A percentile compares a stretch with the other conserved stretches of the same genome.
These are phyloP conservation scores for Boechera stricta DNA, from an alignment of 345 rosid genomes.

Conservation along the genomic window DNA sequence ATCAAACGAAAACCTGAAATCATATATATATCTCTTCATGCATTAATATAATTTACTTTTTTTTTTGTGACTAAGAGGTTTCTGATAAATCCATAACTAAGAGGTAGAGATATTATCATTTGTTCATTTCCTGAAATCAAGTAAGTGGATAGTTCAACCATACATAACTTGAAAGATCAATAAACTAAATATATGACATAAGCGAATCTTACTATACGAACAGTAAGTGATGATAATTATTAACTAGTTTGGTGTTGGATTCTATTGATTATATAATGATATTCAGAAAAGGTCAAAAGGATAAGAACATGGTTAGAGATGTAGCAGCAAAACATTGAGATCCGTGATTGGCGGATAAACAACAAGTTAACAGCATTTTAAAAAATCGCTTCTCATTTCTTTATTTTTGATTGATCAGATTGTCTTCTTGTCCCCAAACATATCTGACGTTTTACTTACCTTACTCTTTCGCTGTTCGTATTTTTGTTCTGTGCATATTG, in stretches of 20 bases:
- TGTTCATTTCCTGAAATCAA: conserved; percentile 23
- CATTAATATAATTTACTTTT: too few relatives aligned
- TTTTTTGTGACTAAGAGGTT: too few relatives aligned
- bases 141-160: conserved; percentile 18
- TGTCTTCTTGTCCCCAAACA: conserved; percentile 40
- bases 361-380: neutral
- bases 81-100: too few relatives aligned
- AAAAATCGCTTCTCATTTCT: conserved; percentile 2
- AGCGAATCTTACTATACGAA: neutral
- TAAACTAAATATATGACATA: neutral
- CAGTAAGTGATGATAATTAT: neutral
- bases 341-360: conserved; percentile 45
- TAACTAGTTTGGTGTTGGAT: conserved; percentile 34
- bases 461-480: conserved; percentile 15
- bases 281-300: conserved; percentile 35
- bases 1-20: too few relatives aligned
- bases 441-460: conserved; percentile 39
- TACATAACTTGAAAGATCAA: neutral
- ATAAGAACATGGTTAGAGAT: conserved; percentile 33
- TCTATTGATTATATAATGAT: conserved; percentile 14
- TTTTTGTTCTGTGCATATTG: conserved; percentile 17
- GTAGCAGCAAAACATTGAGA: conserved; percentile 40
- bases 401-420: conserved; percentile 11
- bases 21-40: too few relatives aligned
- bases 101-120: neutral